Percentiles rank a stretch among this genome's conserved stretches.
These are phyloP conservation scores for Pleochaeta shiraiana DNA, from an alignment of 2,329 filamentous ascomycete species.

Conservation along the genomic window DNA sequence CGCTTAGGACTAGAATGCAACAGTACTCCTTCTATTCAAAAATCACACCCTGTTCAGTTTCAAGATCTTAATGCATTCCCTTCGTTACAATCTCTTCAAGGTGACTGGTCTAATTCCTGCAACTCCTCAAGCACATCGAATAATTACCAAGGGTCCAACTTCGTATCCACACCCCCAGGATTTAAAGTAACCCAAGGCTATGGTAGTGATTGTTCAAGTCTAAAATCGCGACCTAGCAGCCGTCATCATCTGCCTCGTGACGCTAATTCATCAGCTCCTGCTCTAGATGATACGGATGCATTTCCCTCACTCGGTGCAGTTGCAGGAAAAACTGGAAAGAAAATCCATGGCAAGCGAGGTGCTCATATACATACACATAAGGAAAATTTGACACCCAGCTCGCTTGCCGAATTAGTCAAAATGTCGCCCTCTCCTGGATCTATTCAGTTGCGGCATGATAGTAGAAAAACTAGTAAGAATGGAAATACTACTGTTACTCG, in stretches of 20 bases:
- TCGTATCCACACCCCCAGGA: slow-evolving; percentile 47
- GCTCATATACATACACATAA: slow-evolving; percentile 53
- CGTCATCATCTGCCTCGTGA: slow-evolving; percentile 43
- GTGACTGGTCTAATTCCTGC: slow-evolving; percentile 31
- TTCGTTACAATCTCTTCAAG: slow-evolving; percentile 40
- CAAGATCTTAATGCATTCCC: slow-evolving; percentile 77
- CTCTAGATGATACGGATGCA: slow-evolving; percentile 84
- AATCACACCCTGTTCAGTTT: slow-evolving; percentile 48
- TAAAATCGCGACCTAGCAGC: slow-evolving; percentile 67
- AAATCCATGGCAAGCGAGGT: slow-evolving; percentile 80
- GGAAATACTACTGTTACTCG: slow-evolving; percentile 42
- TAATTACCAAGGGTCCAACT: slow-evolving; percentile 28
- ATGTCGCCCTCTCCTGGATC: slow-evolving; percentile 77
- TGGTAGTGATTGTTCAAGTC: slow-evolving; percentile 38
- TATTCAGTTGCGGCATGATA: slow-evolving; percentile 32
- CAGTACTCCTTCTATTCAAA: slow-evolving; percentile 39
- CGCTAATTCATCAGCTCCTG: slow-evolving; percentile 39
- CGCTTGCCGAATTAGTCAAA: slow-evolving; percentile 81
- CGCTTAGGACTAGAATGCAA: slow-evolving; percentile 54
- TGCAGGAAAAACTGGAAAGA: slow-evolving; percentile 56
- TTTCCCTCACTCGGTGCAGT: slow-evolving; percentile 77
- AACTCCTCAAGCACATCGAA: slow-evolving; percentile 23
- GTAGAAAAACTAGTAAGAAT: slow-evolving; percentile 37
- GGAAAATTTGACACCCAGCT: slow-evolving; percentile 47
- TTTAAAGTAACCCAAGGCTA: slow-evolving; percentile 39